Base-by-base conservation (phyloP, 2,329 filamentous ascomycete species). In the Mycosphaerella arachidis region DNA sequence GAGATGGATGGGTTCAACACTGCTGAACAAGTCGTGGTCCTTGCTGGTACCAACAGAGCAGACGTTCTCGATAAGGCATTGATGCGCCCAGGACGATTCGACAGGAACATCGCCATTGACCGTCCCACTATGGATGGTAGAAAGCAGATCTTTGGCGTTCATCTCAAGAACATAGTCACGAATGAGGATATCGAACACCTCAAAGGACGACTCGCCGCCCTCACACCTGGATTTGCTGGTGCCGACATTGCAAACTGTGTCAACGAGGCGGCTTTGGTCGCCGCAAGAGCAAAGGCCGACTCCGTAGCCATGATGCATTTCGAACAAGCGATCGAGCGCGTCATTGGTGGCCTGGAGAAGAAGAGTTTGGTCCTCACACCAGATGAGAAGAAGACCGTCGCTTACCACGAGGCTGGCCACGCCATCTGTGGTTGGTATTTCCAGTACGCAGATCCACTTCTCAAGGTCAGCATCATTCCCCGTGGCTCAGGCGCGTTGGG, bases 1-100 rank as follows among this genome's bases (percentile, higher is more conserved):
- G 94, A 99, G 76, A 99, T 99, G 94, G 94, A 99, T 74, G 94
- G 93, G 60, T 97, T 97, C 86, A 97, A 97, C 77, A 97, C 93
- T 7, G 86, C 88, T 1, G 93, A 97, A 71, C 93, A 97, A 78
- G 90, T 99, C 46, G 93, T 99, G 56, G 94, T 99, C 33, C 84
- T 99, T 63, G 94, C 94, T 53, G 94, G 94, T 79, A 99, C 94
- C 58, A 99, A 99, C 79, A 85, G 94, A 77, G 89, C 92, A 10
- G 94, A 99, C 74, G 86, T 97, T 52, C 84, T 99, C 46, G 94
- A 99, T 75, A 92, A 94, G 79, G 94, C 94, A 7, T 80, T 99
- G 67, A 94, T 97, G 90, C 88, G 94, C 71, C 94, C 94, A 55
- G 94, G 94, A 59, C 92, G 94, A 70, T 99, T 99, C 72, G 94